Evolutionary conservation across 1,284 basidiomycete species (phyloP).

Genomic region (Ganoderma boninense): DNA sequence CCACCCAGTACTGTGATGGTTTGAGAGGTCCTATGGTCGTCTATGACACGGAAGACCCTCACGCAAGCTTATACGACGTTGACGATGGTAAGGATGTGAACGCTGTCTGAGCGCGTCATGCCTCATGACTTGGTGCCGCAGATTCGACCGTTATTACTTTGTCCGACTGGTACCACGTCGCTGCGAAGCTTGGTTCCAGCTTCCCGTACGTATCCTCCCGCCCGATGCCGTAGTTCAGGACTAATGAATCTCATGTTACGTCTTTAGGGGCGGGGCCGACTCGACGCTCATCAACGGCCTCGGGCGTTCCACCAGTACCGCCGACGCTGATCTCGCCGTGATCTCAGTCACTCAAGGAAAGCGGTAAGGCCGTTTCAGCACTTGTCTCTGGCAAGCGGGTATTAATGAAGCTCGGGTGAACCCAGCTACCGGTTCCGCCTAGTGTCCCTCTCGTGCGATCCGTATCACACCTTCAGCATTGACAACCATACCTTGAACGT

Average conservation of each 20-base stretch:
- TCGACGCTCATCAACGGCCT: conserved; percentile 61
- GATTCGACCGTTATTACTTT: conserved; percentile 38
- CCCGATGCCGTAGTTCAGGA: neutral
- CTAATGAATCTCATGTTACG: neutral
- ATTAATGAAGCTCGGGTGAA: neutral
- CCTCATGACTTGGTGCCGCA: conserved; percentile 5
- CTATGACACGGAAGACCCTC: conserved; percentile 52
- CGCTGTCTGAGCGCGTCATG: neutral
- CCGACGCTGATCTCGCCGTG: conserved; percentile 40
- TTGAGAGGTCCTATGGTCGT: conserved; percentile 47
- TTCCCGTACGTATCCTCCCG: conserved; percentile 26
- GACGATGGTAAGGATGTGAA: conserved; percentile 21
- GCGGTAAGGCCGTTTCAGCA: conserved; percentile 37
- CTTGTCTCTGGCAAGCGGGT: neutral
- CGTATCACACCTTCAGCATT: conserved; percentile 43
- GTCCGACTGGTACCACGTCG: conserved; percentile 37
- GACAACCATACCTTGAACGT: conserved; percentile 46
- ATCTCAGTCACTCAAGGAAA: conserved; percentile 43
- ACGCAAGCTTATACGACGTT: conserved; percentile 48
- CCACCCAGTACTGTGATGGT: conserved; percentile 44
- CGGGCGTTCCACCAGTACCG: conserved; percentile 42
- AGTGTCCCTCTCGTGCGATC: conserved; percentile 55
- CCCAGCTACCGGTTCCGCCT: conserved; percentile 49
- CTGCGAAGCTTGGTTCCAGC: conserved; percentile 22
- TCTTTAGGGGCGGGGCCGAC: conserved; percentile 11